phyloP scores from a whole-genome alignment of 2,329 filamentous ascomycete genomes.

The Juglanconis sp. region DNA sequence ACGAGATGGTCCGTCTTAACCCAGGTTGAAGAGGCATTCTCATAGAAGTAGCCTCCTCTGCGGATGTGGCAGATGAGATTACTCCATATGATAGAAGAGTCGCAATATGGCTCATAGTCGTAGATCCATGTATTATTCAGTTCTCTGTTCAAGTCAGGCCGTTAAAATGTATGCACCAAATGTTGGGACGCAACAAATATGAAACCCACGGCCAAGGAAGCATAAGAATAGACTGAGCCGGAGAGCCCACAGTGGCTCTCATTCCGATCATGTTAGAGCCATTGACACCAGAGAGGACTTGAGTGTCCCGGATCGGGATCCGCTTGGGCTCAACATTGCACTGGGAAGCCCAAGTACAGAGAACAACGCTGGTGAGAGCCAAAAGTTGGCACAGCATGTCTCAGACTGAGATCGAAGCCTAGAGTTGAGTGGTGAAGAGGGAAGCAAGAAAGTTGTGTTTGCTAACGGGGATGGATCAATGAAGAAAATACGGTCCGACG shows the following conservation, averaged over 20 bases:
- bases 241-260: slow-evolving; percentile 24
- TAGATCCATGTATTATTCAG: slow-evolving; percentile 35
- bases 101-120: slow-evolving; percentile 26
- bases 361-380: not conserved
- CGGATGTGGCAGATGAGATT: slow-evolving; percentile 27
- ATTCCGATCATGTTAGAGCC: slow-evolving; percentile 29
- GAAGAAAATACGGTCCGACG: too few species aligned
- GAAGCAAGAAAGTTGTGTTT: too few species aligned
- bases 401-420: too few species aligned
- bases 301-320: slow-evolving; percentile 16
- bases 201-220: slow-evolving; percentile 30
- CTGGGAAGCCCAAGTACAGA: not conserved
- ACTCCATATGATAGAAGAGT: slow-evolving; percentile 26
- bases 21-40: slow-evolving; percentile 20
- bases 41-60: slow-evolving; percentile 20
- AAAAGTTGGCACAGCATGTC: not conserved
- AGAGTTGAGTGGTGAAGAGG: too few species aligned
- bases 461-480: too few species aligned
- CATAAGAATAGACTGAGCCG: slow-evolving; percentile 26
- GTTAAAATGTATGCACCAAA: too few species aligned
- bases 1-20: slow-evolving; percentile 9
- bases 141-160: slow-evolving; percentile 22
- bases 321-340: not conserved
- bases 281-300: slow-evolving; percentile 22
- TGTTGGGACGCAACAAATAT: not conserved